phyloP scores from a whole-genome alignment of 1,139 yeast species.

The Saccharomycopsis hybrid region DNA sequence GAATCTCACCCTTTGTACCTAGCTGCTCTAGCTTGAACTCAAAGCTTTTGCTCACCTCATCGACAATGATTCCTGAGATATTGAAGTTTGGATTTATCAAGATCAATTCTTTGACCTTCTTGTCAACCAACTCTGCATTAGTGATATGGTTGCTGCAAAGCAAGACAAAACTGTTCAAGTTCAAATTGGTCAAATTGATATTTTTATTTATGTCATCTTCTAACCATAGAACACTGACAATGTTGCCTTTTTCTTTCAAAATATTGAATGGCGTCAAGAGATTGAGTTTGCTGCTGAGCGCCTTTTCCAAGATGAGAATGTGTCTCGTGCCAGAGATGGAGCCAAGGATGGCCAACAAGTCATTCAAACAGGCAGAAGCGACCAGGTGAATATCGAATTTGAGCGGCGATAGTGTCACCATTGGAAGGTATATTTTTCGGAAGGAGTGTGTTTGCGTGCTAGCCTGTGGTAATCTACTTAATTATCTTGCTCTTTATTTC shows the following conservation, averaged over 20 bases:
- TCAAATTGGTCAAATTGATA: conserved; percentile 9
- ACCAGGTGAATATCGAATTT: conserved; percentile 11
- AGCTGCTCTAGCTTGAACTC: conserved; percentile 23
- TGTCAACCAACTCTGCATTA: conserved; percentile 21
- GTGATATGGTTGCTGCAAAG: conserved; percentile 22
- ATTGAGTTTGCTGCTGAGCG: conserved; percentile 51
- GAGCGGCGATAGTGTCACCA: conserved; percentile 17
- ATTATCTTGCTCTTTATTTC: too few relatives aligned
- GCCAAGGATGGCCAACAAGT: conserved; percentile 12
- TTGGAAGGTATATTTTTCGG: background rate
- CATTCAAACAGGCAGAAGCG: conserved; percentile 8
- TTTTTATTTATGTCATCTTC: conserved; percentile 26
- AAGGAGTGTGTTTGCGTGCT: too few relatives aligned
- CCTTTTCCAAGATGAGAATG: conserved; percentile 50
- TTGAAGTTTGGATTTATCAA: conserved; percentile 19
- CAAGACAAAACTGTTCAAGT: conserved; percentile 23
- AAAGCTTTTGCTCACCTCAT: conserved; percentile 24
- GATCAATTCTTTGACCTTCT: conserved; percentile 22
- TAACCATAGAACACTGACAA: conserved; percentile 58
- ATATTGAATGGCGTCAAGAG: conserved; percentile 53
- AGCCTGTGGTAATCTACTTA: too few relatives aligned
- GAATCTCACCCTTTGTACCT: conserved; percentile 37
- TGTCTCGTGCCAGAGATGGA: conserved; percentile 27
- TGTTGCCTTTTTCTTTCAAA: conserved; percentile 50
- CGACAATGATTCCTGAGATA: conserved; percentile 24